Percentiles rank a stretch among this genome's conserved stretches.
These are phyloP conservation scores for Cryptococcus amylolentus DNA, from an alignment of 1,284 basidiomycete species.

Conservation along the genomic window DNA sequence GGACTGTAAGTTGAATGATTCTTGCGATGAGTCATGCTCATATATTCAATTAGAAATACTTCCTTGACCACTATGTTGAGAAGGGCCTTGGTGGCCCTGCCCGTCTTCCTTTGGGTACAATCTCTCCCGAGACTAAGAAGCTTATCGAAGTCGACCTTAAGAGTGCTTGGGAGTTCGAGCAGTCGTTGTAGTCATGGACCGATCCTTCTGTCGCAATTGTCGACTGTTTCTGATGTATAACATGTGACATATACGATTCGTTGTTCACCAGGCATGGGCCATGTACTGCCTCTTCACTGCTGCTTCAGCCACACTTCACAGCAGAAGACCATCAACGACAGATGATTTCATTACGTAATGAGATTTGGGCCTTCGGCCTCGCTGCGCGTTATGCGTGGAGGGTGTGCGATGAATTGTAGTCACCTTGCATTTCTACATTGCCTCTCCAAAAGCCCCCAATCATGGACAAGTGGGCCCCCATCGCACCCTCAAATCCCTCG, in stretches of 20 bases:
- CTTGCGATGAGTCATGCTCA: background rate
- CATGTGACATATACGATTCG: too few species aligned
- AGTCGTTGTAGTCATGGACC: constrained; percentile 49
- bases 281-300: too few species aligned
- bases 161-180: constrained; percentile 64
- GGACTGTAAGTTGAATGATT: constrained; percentile 26
- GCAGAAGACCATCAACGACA: too few species aligned
- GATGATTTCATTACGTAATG: too few species aligned
- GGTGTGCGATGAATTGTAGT: too few species aligned
- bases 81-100: constrained; percentile 62
- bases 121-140: constrained; percentile 48
- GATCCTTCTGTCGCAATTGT: too few species aligned
- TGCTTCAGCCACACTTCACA: too few species aligned
- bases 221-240: too few species aligned
- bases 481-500: constrained; percentile 35
- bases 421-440: too few species aligned
- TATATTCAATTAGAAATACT: constrained; percentile 54
- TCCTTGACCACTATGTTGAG: constrained; percentile 65
- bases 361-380: too few species aligned
- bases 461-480: constrained; percentile 45
- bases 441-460: background rate
- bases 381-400: too few species aligned
- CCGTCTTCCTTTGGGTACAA: constrained; percentile 58
- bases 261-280: too few species aligned
- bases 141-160: constrained; percentile 53